These are phyloP conservation scores for Rhizoclosmatium globosum DNA, from an alignment of 192 early-diverging fungal genomes.

Conservation along the genomic window DNA sequence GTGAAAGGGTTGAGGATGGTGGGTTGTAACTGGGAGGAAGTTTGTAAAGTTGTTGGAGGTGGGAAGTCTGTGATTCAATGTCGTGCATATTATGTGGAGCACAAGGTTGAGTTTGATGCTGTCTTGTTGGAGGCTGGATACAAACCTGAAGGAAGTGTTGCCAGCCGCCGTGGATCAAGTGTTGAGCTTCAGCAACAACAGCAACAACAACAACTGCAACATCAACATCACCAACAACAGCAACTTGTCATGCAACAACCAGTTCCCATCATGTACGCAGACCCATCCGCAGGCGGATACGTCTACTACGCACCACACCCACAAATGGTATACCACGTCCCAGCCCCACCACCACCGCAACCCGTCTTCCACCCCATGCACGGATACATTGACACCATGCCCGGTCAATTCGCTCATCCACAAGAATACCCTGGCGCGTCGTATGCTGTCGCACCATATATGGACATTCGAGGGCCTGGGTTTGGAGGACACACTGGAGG, in stretches of 20 bases:
- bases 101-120: constrained; percentile 59
- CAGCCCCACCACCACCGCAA: not conserved
- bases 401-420: constrained; percentile 24
- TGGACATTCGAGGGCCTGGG: constrained; percentile 38
- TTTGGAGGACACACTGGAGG: not conserved
- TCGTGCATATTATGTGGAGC: constrained; percentile 79
- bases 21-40: constrained; percentile 81
- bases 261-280: not conserved
- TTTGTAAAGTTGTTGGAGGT: constrained; percentile 74
- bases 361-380: constrained; percentile 24
- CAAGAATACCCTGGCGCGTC: constrained; percentile 43
- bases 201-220: not conserved
- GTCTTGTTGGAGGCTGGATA: constrained; percentile 31
- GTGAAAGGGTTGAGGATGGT: constrained; percentile 62
- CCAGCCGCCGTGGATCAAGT: not conserved
- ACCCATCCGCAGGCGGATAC: not conserved
- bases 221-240: not conserved
- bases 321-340: constrained; percentile 1
- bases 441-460: constrained; percentile 37
- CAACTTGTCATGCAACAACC: not conserved
- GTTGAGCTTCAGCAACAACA: not conserved
- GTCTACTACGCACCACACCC: not conserved
- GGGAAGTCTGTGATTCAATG: constrained; percentile 83
- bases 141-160: not conserved
- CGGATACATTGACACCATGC: constrained; percentile 19